Conservation (phyloP, 2,329 filamentous ascomycete species). For the Parastagonospora avenae region DNA sequence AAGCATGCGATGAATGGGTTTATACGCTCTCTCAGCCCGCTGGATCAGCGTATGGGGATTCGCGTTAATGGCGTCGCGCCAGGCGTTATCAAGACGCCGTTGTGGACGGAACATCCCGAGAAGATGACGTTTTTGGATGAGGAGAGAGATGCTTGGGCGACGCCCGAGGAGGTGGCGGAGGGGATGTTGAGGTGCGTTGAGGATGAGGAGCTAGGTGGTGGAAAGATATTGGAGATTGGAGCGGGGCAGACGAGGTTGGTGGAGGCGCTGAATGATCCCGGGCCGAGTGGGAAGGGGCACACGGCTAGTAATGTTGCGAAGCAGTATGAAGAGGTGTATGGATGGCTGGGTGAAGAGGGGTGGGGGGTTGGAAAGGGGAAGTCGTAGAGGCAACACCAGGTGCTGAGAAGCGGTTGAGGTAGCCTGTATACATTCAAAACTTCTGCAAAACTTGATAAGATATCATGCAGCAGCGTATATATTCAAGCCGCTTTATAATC, state of each 20-base stretch:
- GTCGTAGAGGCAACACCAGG: constrained; percentile 11
- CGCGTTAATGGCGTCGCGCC: constrained; percentile 65
- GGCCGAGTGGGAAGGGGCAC: constrained; percentile 56
- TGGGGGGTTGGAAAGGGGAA: constrained; percentile 51
- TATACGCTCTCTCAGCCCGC: constrained; percentile 56
- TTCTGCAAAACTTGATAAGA: no score
- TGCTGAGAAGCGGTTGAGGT: no score
- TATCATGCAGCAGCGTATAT: no score
- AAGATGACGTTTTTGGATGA: constrained; percentile 60
- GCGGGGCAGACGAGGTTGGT: constrained; percentile 58
- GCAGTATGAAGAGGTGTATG: constrained; percentile 57
- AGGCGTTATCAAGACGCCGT: constrained; percentile 64
- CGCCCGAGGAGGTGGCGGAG: constrained; percentile 64
- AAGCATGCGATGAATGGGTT: constrained; percentile 55
- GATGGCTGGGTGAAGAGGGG: constrained; percentile 52
- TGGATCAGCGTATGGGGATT: constrained; percentile 58
- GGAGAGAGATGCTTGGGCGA: constrained; percentile 60
- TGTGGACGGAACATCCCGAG: constrained; percentile 67
- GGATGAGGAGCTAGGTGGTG: constrained; percentile 53
- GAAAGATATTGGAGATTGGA: constrained; percentile 61
- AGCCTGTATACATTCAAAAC: no score
- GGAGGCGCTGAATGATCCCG: constrained; percentile 58
- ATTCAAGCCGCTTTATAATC: no score
- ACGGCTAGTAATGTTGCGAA: constrained; percentile 50
- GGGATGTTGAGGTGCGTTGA: constrained; percentile 63